phyloP scores from a whole-genome alignment of 179 eudicot species.

The Patellifolia procumbens region DNA sequence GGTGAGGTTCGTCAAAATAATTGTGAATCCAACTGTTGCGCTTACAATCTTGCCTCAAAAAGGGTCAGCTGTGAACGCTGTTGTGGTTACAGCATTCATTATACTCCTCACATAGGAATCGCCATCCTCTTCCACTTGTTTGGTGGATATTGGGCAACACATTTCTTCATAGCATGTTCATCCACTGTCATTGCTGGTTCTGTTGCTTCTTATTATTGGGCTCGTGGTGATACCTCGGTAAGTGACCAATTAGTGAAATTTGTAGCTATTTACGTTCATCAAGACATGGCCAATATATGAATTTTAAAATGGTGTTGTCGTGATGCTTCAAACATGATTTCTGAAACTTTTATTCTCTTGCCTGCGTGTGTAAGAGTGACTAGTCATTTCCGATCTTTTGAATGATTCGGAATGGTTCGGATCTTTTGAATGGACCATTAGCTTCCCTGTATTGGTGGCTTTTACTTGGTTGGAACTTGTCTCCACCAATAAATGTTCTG shows the following conservation, averaged over 20 bases:
- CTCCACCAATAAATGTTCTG: neutral
- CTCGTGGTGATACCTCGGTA: slow-evolving; percentile 84
- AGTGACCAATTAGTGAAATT: slow-evolving; percentile 25
- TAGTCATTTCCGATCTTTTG: neutral
- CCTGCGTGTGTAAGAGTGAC: neutral
- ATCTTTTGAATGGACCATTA: no score
- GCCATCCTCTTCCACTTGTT: slow-evolving; percentile 89
- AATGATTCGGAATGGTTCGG: neutral
- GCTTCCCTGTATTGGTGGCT: neutral
- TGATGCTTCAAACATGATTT: neutral
- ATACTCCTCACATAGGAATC: slow-evolving; percentile 83
- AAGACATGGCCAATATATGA: neutral
- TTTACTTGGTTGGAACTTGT: neutral
- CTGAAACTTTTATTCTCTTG: neutral
- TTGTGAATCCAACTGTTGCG: slow-evolving; percentile 82
- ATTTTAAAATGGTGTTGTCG: neutral
- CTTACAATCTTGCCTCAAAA: slow-evolving; percentile 71
- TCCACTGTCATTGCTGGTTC: slow-evolving; percentile 98
- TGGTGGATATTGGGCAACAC: slow-evolving; percentile 96
- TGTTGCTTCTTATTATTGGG: slow-evolving; percentile 99
- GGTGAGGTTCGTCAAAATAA: slow-evolving; percentile 76
- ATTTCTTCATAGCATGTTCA: slow-evolving; percentile 75
- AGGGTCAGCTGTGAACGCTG: slow-evolving; percentile 86
- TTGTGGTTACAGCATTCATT: slow-evolving; percentile 81
- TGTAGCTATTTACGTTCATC: neutral